phyloP scores from a whole-genome alignment of 1,284 basidiomycete genomes.

The Agroathelia rolfsii region DNA sequence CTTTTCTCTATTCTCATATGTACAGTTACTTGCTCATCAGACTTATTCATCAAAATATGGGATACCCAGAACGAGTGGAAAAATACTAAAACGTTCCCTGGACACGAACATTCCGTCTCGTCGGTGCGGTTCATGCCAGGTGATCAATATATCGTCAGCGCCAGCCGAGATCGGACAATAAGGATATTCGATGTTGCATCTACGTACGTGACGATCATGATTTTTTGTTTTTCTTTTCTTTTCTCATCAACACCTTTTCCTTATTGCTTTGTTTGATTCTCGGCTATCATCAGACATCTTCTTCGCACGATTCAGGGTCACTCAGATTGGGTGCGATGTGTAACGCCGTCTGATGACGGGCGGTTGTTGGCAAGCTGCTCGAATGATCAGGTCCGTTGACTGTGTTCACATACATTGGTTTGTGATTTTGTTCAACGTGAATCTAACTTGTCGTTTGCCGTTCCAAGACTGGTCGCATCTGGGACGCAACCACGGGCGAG shows the following conservation, averaged over 20 bases:
- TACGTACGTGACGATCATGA: constrained; percentile 44
- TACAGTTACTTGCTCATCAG: constrained; percentile 64
- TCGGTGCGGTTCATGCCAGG: constrained; percentile 65
- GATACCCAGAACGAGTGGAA: constrained; percentile 66
- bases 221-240: constrained; percentile 2
- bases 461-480: constrained; percentile 53
- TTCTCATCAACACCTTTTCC: background rate
- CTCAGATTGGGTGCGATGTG: constrained; percentile 62
- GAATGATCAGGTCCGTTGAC: constrained; percentile 61
- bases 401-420: background rate
- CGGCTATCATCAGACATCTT: too few species aligned
- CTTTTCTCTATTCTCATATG: constrained; percentile 5
- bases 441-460: constrained; percentile 6
- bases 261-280: too few species aligned
- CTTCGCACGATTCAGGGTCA: constrained; percentile 53
- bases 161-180: constrained; percentile 65
- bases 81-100: constrained; percentile 62
- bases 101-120: constrained; percentile 71
- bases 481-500: constrained; percentile 51
- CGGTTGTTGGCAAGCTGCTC: constrained; percentile 53
- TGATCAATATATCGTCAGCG: constrained; percentile 58
- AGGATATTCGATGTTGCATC: constrained; percentile 66
- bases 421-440: constrained; percentile 1
- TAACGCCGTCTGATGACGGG: constrained; percentile 54
- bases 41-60: constrained; percentile 76